Conservation (phyloP, 108 stramenopile species). For the Cylindrotheca fusiformis region DNA sequence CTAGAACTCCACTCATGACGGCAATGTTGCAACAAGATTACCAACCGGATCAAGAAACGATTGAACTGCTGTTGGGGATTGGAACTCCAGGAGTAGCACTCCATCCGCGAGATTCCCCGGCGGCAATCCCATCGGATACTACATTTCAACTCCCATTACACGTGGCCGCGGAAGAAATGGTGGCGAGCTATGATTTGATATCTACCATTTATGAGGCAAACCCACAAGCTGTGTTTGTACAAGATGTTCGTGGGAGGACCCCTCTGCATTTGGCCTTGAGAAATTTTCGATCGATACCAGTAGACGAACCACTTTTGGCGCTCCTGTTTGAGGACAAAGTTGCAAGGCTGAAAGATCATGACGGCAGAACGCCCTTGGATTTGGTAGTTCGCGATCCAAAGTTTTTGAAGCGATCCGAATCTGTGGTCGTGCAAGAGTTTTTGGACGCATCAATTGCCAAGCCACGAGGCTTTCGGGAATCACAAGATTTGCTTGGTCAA, state of each 20-base stretch:
- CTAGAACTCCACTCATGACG: conserved; percentile 39
- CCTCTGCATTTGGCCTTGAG: conserved; percentile 42
- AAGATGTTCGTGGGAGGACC: conserved; percentile 46
- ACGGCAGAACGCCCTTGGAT: conserved; percentile 36
- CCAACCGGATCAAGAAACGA: conserved; percentile 21
- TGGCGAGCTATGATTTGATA: conserved; percentile 20
- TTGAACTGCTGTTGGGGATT: conserved; percentile 38
- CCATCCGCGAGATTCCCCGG: conserved; percentile 19
- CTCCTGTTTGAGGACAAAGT: conserved; percentile 28
- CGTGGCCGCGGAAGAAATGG: conserved; percentile 42
- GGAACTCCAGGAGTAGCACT: conserved; percentile 23
- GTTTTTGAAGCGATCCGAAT: conserved; percentile 9
- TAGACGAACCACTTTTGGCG: conserved; percentile 21
- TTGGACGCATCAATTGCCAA: conserved; percentile 26
- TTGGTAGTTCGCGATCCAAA: conserved; percentile 23
- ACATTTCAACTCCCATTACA: conserved; percentile 42
- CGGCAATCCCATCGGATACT: conserved; percentile 19
- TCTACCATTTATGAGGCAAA: conserved; percentile 33
- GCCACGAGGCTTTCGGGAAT: conserved; percentile 14
- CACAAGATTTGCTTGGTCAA: conserved; percentile 9
- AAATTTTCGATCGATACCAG: conserved; percentile 28
- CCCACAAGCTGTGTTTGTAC: conserved; percentile 34
- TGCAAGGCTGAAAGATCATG: conserved; percentile 27
- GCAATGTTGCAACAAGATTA: conserved; percentile 24
- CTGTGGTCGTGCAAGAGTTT: conserved; percentile 23